Conservation (phyloP, 805 yeast genomes). For the Ogataea zsoltii region DNA sequence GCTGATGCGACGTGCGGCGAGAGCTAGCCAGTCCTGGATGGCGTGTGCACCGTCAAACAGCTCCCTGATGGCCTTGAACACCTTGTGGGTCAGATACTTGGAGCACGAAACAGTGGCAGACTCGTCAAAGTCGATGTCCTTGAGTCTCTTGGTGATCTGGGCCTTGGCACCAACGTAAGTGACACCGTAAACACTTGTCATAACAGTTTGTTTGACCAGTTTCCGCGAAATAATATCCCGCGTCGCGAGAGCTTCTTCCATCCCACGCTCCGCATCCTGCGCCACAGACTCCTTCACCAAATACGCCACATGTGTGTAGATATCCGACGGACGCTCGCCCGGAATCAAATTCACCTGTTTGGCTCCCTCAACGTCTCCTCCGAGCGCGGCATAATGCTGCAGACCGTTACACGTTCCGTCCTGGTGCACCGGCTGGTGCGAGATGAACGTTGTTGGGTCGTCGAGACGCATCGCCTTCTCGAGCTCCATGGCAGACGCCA, state of each 20-base stretch:
- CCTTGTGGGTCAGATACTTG: conserved; percentile 71
- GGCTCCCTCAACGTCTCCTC: conserved; percentile 85
- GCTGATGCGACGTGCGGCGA: conserved; percentile 77
- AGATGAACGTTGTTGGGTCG: conserved; percentile 64
- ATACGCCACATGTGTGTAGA: conserved; percentile 68
- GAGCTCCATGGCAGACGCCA: conserved; percentile 69
- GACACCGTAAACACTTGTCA: conserved; percentile 98
- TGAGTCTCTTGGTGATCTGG: conserved; percentile 80
- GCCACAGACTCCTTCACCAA: conserved; percentile 59
- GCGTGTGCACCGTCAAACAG: conserved; percentile 89
- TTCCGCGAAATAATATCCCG: conserved; percentile 74
- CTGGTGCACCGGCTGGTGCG: conserved; percentile 80
- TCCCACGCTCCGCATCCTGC: conserved; percentile 52
- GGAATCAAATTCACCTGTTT: conserved; percentile 75
- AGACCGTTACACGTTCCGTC: conserved; percentile 88
- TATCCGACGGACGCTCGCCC: conserved; percentile 73
- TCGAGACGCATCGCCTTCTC: conserved; percentile 57
- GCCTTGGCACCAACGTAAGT: conserved; percentile 90
- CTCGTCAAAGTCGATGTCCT: conserved; percentile 50
- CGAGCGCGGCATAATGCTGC: conserved; percentile 85
- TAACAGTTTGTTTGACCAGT: conserved; percentile 93
- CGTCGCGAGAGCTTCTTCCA: conserved; percentile 53
- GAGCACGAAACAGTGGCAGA: conserved; percentile 41
- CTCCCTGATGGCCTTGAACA: conserved; percentile 80
- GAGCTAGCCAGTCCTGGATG: conserved; percentile 95